Conservation (phyloP, 1,139 yeast species). For the Blastobotrys illinoisensis region DNA sequence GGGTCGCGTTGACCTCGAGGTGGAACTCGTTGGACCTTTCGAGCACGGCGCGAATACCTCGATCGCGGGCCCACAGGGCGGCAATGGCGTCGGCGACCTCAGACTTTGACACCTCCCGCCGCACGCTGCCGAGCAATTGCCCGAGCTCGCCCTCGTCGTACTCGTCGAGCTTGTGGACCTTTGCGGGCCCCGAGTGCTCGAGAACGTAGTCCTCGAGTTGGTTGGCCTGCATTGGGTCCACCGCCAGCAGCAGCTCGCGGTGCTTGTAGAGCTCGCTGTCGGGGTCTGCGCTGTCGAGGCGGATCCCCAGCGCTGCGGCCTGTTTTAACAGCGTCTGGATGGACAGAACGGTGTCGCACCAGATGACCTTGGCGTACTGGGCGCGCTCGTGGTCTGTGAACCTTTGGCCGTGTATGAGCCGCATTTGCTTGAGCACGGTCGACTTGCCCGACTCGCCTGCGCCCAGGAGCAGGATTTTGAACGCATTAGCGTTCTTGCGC, state of each 20-base stretch:
- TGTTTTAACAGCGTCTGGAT: constrained; percentile 71
- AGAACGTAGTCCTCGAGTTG: background rate
- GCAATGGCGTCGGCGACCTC: constrained; percentile 65
- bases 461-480: constrained; percentile 70
- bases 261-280: constrained; percentile 13
- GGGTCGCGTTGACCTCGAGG: constrained; percentile 71
- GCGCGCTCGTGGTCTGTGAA: constrained; percentile 72
- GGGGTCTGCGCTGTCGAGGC: constrained; percentile 21
- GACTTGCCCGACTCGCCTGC: constrained; percentile 97
- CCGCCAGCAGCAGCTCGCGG: constrained; percentile 12
- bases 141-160: background rate
- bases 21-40: constrained; percentile 70
- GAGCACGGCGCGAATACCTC: constrained; percentile 59
- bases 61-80: constrained; percentile 61
- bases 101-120: constrained; percentile 20
- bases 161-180: background rate
- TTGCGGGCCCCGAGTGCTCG: too few relatives aligned
- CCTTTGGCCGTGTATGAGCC: constrained; percentile 79
- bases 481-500: constrained; percentile 40
- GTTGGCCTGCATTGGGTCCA: constrained; percentile 12
- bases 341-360: constrained; percentile 88
- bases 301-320: constrained; percentile 23
- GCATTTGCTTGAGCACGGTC: constrained; percentile 90
- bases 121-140: background rate
- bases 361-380: constrained; percentile 84